Evolutionary conservation across 1,284 basidiomycete species (phyloP), one percentile per base, ranked within the genome.

Genomic region (Cutaneotrichosporon cavernicola): DNA sequence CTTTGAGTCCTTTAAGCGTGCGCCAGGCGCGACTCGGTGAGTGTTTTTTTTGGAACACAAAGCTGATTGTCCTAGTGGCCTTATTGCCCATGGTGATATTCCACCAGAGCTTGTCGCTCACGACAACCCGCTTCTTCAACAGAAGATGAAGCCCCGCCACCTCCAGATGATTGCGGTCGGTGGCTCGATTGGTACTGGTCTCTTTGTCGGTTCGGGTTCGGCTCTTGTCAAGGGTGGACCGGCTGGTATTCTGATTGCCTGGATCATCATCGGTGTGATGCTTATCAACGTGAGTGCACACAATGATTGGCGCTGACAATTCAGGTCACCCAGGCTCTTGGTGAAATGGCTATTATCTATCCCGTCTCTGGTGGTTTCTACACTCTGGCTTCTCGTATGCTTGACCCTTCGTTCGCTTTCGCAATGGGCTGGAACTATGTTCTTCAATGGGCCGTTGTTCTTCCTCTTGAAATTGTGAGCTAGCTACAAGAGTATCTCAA

Each of bases 151-250:
- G 71, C 74, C 75, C 9, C 66, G 80, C 36, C 77, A 78, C 64
- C 65, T 79, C 32, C 73, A 77, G 58, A 79, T 78, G 72, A 76
- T 81, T 53, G 75, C 83, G 7, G 80, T 84, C 40, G 83, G 83
- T 56, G 83, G 83, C 16, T 80, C 80, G 16, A 84, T 84, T 65
- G 83, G 83, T 47, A 83, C 83, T 34, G 82, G 80, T 74, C 69
- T 73, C 46, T 72, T 73, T 61, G 71, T 85, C 62, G 83, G 84
- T 65, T 81, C 81, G 5, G 84, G 83, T 26, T 68, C 70, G 21
- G 82, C 83, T 6, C 79, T 85, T 14, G 65, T 69, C 9, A 76
- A 64, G 5, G 84, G 83, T 62, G 84, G 84, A 38, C 84, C 84
- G 1, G 80, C 80, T 30, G 82, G 81, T 76, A 69, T 80, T 68